Evolutionary conservation across 768 basidiomycete species (phyloP).

Genomic region (Rhodotorula diobovata): DNA sequence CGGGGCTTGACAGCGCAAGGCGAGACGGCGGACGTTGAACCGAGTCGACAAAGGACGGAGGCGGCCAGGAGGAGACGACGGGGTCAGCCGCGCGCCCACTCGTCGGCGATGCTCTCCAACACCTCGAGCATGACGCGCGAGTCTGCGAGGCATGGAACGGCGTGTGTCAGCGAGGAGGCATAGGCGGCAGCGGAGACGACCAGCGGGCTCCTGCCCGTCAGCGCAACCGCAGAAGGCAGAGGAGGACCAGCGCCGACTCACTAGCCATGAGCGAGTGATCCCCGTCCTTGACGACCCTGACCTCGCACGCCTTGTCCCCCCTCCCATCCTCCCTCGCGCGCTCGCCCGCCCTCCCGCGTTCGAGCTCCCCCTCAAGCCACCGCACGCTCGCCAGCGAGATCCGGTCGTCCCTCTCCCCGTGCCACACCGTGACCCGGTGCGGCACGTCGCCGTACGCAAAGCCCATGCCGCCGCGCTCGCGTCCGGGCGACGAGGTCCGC

Average conservation of each 20-base stretch:
- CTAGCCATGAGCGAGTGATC: constrained; percentile 93
- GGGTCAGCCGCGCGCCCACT: background rate
- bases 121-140: constrained; percentile 46
- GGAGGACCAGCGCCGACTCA: background rate
- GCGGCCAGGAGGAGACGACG: background rate
- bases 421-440: constrained; percentile 77
- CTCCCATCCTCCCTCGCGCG: background rate
- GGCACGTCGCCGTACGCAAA: constrained; percentile 74
- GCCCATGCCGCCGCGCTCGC: constrained; percentile 45
- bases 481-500: constrained; percentile 54
- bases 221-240: background rate
- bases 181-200: too few species aligned
- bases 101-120: constrained; percentile 43
- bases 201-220: too few species aligned
- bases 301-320: constrained; percentile 54
- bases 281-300: constrained; percentile 78
- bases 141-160: too few species aligned
- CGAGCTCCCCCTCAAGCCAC: constrained; percentile 77
- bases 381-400: constrained; percentile 84
- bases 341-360: constrained; percentile 32
- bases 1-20: too few species aligned
- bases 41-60: background rate
- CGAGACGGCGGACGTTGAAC: background rate
- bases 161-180: too few species aligned
- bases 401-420: constrained; percentile 87